phyloP scores from a whole-genome alignment of 1,284 basidiomycete species.

The Ganoderma lucidum region DNA sequence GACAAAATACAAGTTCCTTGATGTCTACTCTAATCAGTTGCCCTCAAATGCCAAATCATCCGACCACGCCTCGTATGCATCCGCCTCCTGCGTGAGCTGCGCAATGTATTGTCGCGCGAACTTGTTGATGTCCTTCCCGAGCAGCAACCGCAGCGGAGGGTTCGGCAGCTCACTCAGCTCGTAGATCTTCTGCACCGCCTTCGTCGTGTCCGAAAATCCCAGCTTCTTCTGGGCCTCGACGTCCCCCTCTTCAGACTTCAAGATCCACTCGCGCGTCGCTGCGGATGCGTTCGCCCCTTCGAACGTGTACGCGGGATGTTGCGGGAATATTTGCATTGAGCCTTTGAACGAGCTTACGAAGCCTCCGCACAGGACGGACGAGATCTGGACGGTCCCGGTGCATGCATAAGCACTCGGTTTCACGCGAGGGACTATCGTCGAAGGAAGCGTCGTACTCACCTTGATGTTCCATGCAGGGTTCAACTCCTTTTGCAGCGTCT shows the following conservation, averaged over 20 bases:
- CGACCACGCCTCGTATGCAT: slow-evolving; percentile 40
- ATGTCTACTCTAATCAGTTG: no score
- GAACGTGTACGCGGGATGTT: slow-evolving; percentile 28
- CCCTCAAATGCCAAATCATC: slow-evolving; percentile 24
- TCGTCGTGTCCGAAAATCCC: slow-evolving; percentile 10
- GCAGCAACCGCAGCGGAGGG: slow-evolving; percentile 38
- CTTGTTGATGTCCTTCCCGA: slow-evolving; percentile 32
- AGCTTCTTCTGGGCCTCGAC: not conserved
- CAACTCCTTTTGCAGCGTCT: slow-evolving; percentile 40
- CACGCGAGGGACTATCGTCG: no score
- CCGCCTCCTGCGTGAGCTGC: slow-evolving; percentile 27
- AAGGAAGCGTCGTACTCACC: slow-evolving; percentile 21
- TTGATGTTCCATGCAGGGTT: slow-evolving; percentile 43
- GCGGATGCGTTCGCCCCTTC: not conserved
- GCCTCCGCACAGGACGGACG: slow-evolving; percentile 26
- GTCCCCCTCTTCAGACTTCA: not conserved
- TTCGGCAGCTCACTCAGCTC: slow-evolving; percentile 21
- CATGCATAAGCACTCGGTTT: not conserved
- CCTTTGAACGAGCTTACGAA: slow-evolving; percentile 21
- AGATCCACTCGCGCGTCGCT: slow-evolving; percentile 3
- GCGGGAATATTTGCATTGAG: slow-evolving; percentile 7
- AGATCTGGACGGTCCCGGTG: slow-evolving; percentile 16
- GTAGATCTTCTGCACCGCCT: slow-evolving; percentile 13
- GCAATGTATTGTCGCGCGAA: slow-evolving; percentile 27
- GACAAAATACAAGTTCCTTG: no score